phyloP scores from a whole-genome alignment of 768 basidiomycete species.

The Collybiopsis luxurians region DNA sequence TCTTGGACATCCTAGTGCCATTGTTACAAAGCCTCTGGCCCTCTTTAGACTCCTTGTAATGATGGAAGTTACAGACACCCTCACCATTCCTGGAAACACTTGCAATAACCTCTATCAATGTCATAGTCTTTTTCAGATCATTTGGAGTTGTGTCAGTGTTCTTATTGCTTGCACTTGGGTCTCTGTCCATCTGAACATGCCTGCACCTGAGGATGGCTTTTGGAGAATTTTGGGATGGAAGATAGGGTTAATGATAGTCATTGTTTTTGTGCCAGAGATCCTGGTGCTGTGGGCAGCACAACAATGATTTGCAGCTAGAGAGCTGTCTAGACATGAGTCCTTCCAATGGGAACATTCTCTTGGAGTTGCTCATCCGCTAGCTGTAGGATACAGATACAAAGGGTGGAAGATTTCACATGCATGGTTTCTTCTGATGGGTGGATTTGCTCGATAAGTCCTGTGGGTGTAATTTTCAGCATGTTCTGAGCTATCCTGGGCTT shows the following conservation, averaged over 20 bases:
- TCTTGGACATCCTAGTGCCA: no score
- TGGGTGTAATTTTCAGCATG: no score
- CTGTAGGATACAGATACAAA: background rate
- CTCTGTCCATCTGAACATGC: constrained; percentile 8
- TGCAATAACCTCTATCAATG: no score
- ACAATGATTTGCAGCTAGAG: constrained; percentile 7
- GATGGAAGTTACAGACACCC: no score
- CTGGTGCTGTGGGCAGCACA: constrained; percentile 10
- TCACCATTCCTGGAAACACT: no score
- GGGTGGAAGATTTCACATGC: background rate
- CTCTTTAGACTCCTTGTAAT: no score
- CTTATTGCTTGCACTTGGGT: constrained; percentile 6
- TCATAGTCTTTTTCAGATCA: background rate
- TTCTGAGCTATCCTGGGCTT: no score
- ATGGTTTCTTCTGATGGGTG: constrained; percentile 15
- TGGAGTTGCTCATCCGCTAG: background rate
- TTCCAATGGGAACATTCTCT: background rate
- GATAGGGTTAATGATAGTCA: background rate
- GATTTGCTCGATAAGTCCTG: constrained; percentile 12
- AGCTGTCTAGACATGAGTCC: background rate
- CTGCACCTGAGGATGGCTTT: background rate
- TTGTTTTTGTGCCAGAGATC: constrained; percentile 8
- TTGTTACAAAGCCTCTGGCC: no score
- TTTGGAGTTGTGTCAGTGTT: constrained; percentile 5
- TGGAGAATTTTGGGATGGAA: background rate